Base-by-base conservation (phyloP, 2,329 filamentous ascomycete species). In the Drechslera avenae region DNA sequence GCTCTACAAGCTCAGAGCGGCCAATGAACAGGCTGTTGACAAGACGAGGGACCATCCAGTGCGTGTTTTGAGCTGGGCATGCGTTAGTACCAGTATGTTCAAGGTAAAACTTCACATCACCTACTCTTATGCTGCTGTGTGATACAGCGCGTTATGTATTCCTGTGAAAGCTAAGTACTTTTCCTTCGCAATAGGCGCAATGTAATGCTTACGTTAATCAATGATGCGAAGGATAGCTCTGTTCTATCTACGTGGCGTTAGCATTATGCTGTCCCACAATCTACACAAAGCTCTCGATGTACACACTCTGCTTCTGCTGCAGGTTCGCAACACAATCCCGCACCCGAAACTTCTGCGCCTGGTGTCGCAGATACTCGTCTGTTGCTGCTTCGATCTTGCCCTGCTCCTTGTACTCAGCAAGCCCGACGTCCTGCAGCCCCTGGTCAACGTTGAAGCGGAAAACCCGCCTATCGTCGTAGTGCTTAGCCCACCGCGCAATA, bases 361-460 rank as follows among this genome's bases (percentile, higher is more conserved):
- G 17, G n/a, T 47, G 46, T 12, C 10, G 19, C 12, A 46, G 35
- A 34, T 57, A 57, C 17, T 28, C 16, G 7, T 41, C 34, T 13
- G 57, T 54, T 1, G 40, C 52, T 21, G 50, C 50, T 31, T 56
- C 34, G 1, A 60, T 58, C n/a, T 7, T 26, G 14, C 51, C 57
- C 13, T 49, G 32, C 21, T 56, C 16, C 12, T 50, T 40, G n/a
- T 52, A 52, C 16, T 58, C 57, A 4, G 28, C 45, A 4, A 61
- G 46, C 1, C 34, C 52, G 2, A 59, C 46, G 5, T 52, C 30
- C 21, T 56, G 34, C 0, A 59, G 43, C 14, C 58, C 58, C 10
- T 57, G 52, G 3, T 53, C 45, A 10, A 59, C 56, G 26, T 61
- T 61, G 41, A 61, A 59, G 1, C 58, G 50, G 32, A 49, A 61